Percentiles rank a stretch among this genome's conserved stretches.
Evolutionary conservation across 805 yeast genomes (phyloP).

Genomic region (Kazachstania psychrophila): DNA sequence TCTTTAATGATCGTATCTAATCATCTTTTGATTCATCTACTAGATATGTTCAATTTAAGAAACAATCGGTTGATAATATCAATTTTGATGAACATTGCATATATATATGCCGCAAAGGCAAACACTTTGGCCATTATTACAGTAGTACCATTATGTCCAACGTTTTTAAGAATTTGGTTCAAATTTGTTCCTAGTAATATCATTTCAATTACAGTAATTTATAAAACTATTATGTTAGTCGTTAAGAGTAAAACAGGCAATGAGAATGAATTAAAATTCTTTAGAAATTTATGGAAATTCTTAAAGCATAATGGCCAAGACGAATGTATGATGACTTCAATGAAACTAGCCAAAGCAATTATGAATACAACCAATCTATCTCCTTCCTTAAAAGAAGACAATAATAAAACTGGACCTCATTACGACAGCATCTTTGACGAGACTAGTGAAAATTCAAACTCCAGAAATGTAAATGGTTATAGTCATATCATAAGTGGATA

Average conservation of each 20-base stretch:
- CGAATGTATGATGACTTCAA: neutral
- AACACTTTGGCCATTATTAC: neutral
- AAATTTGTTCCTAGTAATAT: neutral
- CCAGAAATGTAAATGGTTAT: neutral
- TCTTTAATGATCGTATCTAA: constrained; percentile 49
- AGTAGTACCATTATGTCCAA: neutral
- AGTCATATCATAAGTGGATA: constrained; percentile 20
- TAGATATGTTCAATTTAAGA: constrained; percentile 47
- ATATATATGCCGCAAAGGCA: constrained; percentile 27
- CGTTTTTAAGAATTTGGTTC: neutral
- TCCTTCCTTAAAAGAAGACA: neutral
- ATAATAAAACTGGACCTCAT: neutral
- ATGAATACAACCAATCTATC: too few species aligned
- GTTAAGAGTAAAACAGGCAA: neutral
- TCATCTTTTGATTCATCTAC: constrained; percentile 53
- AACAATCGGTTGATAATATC: constrained; percentile 56
- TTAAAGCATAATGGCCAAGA: neutral
- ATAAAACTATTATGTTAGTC: neutral
- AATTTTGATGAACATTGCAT: constrained; percentile 37
- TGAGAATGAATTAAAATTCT: neutral
- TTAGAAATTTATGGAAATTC: neutral
- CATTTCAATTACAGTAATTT: neutral
- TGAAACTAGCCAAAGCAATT: neutral
- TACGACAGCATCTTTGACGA: neutral
- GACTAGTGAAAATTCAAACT: neutral